phyloP scores from a whole-genome alignment of 768 basidiomycete species.

The Auricularia heimuer region DNA sequence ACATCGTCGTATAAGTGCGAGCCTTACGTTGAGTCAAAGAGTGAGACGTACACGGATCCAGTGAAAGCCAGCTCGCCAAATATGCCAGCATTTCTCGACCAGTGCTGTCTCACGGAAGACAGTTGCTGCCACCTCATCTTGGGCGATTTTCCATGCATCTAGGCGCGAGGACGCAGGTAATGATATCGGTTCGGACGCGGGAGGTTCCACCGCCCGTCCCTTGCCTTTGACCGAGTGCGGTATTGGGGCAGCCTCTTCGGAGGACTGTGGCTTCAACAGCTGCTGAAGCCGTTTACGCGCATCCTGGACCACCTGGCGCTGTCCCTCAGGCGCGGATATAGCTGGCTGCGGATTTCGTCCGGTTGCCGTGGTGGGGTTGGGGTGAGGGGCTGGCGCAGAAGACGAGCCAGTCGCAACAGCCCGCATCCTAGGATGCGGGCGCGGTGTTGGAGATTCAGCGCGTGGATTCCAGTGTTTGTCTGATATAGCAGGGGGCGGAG shows the following conservation, averaged over 20 bases:
- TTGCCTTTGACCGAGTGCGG: not conserved
- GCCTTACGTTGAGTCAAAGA: not conserved
- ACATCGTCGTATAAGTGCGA: slow-evolving; percentile 11
- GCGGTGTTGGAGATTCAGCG: slow-evolving; percentile 1
- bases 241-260: not conserved
- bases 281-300: not conserved
- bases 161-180: not conserved
- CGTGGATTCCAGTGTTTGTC: not conserved
- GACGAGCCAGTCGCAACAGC: too few relatives aligned
- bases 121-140: slow-evolving; percentile 64
- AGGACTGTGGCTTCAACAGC: not conserved
- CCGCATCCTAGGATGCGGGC: not conserved
- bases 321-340: not conserved
- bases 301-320: not conserved
- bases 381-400: too few relatives aligned
- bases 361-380: too few relatives aligned
- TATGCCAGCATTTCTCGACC: slow-evolving; percentile 60
- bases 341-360: too few relatives aligned
- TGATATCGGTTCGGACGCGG: not conserved
- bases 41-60: slow-evolving; percentile 59
- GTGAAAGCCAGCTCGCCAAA: slow-evolving; percentile 60
- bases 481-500: not conserved
- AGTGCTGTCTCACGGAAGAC: slow-evolving; percentile 53
- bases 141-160: slow-evolving; percentile 33
- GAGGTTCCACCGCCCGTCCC: not conserved